These are phyloP conservation scores for Chalaropsis ovoidea DNA, from an alignment of 2,329 filamentous ascomycete genomes.

Conservation along the genomic window DNA sequence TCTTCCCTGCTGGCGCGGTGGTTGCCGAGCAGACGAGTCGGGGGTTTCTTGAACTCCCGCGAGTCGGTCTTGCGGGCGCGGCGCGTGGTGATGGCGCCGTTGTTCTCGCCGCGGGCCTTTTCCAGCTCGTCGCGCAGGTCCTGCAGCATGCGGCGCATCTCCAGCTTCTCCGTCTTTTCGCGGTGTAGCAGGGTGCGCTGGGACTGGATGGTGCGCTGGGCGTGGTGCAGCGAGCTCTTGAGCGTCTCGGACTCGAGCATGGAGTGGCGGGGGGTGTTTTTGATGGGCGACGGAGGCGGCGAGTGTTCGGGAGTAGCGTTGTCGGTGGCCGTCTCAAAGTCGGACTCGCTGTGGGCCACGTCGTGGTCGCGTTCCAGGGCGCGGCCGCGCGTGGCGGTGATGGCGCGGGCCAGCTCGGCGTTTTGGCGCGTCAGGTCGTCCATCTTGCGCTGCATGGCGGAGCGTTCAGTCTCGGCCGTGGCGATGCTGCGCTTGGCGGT, in stretches of 20 bases:
- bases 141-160: slow-evolving; percentile 88
- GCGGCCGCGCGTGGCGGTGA: slow-evolving; percentile 62
- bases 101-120: slow-evolving; percentile 49
- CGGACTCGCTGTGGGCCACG: slow-evolving; percentile 50
- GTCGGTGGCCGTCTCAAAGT: slow-evolving; percentile 55
- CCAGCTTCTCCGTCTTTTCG: slow-evolving; percentile 96
- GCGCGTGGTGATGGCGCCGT: slow-evolving; percentile 41
- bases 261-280: slow-evolving; percentile 74
- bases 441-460: slow-evolving; percentile 70
- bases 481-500: slow-evolving; percentile 70
- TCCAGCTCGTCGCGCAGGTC: slow-evolving; percentile 89
- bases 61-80: slow-evolving; percentile 51
- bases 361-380: slow-evolving; percentile 53
- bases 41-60: slow-evolving; percentile 66
- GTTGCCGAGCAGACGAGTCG: slow-evolving; percentile 62
- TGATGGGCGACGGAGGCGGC: slow-evolving; percentile 79
- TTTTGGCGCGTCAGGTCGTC: slow-evolving; percentile 85
- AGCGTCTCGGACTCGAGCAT: slow-evolving; percentile 92
- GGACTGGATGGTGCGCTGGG: slow-evolving; percentile 92
- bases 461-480: slow-evolving; percentile 66
- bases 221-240: slow-evolving; percentile 86
- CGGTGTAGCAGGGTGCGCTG: slow-evolving; percentile 90
- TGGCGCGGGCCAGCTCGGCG: slow-evolving; percentile 75
- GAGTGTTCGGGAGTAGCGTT: slow-evolving; percentile 77
- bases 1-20: slow-evolving; percentile 66